These are phyloP conservation scores for Tricholoma hemisulphureum DNA, from an alignment of 768 basidiomycete species.

Conservation along the genomic window DNA sequence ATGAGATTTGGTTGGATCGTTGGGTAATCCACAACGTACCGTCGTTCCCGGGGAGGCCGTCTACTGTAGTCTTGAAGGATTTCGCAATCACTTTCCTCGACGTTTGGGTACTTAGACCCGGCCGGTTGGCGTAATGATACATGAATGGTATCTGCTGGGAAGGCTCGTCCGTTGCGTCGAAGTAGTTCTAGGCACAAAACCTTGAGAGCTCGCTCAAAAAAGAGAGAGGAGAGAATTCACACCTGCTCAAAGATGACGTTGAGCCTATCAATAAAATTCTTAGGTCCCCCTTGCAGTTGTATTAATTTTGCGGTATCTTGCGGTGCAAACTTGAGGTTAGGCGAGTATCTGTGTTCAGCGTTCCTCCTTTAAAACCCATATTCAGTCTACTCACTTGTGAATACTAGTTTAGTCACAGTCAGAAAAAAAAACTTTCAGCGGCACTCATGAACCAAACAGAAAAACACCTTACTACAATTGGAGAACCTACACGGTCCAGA, in stretches of 20 bases:
- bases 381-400: constrained; percentile 44
- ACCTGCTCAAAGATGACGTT: constrained; percentile 59
- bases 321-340: constrained; percentile 51
- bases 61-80: constrained; percentile 54
- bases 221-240: background rate
- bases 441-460: background rate
- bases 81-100: constrained; percentile 54
- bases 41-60: constrained; percentile 65
- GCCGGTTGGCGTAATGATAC: constrained; percentile 66
- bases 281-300: constrained; percentile 55
- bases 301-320: constrained; percentile 66
- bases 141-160: constrained; percentile 69
- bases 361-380: background rate
- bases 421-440: too few species aligned
- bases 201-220: background rate
- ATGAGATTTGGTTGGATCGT: background rate
- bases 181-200: constrained; percentile 42
- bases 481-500: constrained; percentile 34
- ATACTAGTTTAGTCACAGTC: constrained; percentile 34
- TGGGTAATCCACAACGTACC: constrained; percentile 43
- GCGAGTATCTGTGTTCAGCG: background rate
- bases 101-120: constrained; percentile 56
- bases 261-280: constrained; percentile 52
- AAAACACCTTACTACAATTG: constrained; percentile 49
- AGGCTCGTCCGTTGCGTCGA: constrained; percentile 53